A percentile compares a stretch with the other conserved stretches of the same genome.
These are phyloP conservation scores for Stagonosporopsis chrysanthemi DNA, from an alignment of 2,329 filamentous ascomycete species.

Conservation along the genomic window DNA sequence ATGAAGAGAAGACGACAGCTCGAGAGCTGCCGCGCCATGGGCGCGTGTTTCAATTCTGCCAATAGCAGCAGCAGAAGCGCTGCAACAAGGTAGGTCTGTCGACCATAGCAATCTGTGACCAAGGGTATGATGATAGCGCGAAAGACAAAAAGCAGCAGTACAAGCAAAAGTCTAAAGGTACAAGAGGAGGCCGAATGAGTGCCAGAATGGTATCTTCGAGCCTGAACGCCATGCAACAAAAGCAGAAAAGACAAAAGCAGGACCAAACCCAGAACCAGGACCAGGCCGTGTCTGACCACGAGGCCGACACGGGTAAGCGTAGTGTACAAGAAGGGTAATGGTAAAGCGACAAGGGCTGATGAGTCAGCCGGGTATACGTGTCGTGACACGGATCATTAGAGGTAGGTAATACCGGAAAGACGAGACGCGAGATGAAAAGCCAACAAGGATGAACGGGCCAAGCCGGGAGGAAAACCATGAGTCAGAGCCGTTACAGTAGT, in stretches of 20 bases:
- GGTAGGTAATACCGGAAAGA: slow-evolving; percentile 7
- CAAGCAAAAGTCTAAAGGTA: slow-evolving; percentile 34
- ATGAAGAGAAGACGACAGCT: slow-evolving; percentile 22
- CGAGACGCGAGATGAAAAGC: slow-evolving; percentile 22
- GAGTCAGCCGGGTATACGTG: slow-evolving; percentile 16
- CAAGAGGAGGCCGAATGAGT: slow-evolving; percentile 41
- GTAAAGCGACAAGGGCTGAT: slow-evolving; percentile 11
- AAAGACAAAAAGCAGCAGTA: slow-evolving; percentile 16
- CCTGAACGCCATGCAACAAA: slow-evolving; percentile 35
- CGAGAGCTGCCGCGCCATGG: slow-evolving; percentile 35
- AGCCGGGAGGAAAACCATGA: slow-evolving; percentile 26
- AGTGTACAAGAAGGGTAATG: slow-evolving; percentile 42
- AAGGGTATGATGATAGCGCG: slow-evolving; percentile 21
- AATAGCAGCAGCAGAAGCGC: slow-evolving; percentile 6
- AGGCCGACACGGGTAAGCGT: slow-evolving; percentile 34
- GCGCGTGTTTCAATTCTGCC: slow-evolving; percentile 30
- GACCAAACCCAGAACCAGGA: slow-evolving; percentile 25
- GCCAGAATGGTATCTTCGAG: slow-evolving; percentile 43
- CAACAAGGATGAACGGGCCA: slow-evolving; percentile 16
- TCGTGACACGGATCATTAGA: slow-evolving; percentile 24
- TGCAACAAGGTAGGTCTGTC: slow-evolving; percentile 17
- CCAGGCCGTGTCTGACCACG: slow-evolving; percentile 26
- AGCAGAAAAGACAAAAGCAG: slow-evolving; percentile 13
- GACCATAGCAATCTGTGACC: slow-evolving; percentile 21
- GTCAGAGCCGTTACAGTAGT: slow-evolving; percentile 29